Evolutionary conservation across 495 filamentous ascomycete species (phyloP), one percentile per base, ranked within the genome.

Genomic region (Talaromyces thailandensis): DNA sequence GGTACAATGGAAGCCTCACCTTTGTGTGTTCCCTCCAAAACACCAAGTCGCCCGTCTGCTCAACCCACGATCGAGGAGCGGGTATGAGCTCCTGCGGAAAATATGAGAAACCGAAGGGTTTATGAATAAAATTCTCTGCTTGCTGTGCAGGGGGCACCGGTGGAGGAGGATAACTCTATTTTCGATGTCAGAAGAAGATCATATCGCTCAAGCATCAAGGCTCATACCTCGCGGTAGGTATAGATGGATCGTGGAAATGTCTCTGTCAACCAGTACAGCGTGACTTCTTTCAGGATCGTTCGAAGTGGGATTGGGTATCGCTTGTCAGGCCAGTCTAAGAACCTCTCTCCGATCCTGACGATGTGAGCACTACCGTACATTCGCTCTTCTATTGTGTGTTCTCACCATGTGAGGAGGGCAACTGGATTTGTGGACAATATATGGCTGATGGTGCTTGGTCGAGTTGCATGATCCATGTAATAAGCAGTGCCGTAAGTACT

Each of bases 241-340:
- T 82, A 86, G 50, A 86, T 74, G 29, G 72, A 71, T 14, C 74
- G 67, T 6, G 79, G 73, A 48, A 81, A 82, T 1, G 75, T 77
- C 3, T 79, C 69, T 0, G 81, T 85, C 62, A 85, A 75, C 85
- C 84, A 87, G 67, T 82, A 88, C 6, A 86, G 71, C 3, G 72
- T 78, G 16, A 83, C 73, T 21, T 69, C 63, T 25, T 74, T 69
- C 7, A 86, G 70, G 25, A 88, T 83, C 18, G 65, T 73, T 51
- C 84, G 74, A 2, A 84, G 64, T 4, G 81, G 76, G 5, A 66
- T 56, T 8, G 56, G 62, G 5, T 64, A 24, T 21, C 72, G 66
- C 6, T 67, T 64, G 61, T 87, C 83, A 11, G 74, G 71, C 84
- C 84, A 86, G 26, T 79, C 78, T 6, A 84, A 51, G 63, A 84